Conservation (phyloP, 192 early-diverging fungal genomes). For the Hyaloraphidium curvatum region DNA sequence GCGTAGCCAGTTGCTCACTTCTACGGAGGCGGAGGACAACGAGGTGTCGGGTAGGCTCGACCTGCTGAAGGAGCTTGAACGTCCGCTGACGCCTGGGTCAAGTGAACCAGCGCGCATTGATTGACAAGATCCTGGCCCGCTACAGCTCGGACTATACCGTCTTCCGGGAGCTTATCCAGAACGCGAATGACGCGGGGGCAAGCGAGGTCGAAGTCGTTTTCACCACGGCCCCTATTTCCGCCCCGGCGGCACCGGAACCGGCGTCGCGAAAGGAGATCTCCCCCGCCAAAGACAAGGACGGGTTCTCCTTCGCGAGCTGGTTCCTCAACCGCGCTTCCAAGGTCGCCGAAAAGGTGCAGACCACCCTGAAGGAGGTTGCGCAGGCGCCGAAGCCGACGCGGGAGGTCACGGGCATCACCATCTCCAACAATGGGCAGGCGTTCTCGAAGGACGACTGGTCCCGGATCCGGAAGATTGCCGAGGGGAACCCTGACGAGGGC, state of each 20-base stretch:
- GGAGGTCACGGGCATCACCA: slow-evolving; percentile 6
- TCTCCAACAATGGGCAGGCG: slow-evolving; percentile 47
- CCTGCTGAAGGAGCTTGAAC: no score
- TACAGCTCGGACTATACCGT: slow-evolving; percentile 76
- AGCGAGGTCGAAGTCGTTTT: slow-evolving; percentile 35
- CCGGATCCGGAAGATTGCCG: slow-evolving; percentile 64
- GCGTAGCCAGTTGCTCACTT: no score
- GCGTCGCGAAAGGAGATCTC: not conserved
- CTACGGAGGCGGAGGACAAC: no score
- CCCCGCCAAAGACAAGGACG: not conserved
- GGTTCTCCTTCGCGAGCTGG: slow-evolving; percentile 6
- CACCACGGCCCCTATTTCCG: slow-evolving; percentile 19
- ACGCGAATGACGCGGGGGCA: slow-evolving; percentile 56
- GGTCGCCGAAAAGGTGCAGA: slow-evolving; percentile 8
- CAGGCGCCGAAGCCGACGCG: slow-evolving; percentile 12
- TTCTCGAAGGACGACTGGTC: slow-evolving; percentile 69
- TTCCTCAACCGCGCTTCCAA: slow-evolving; percentile 4
- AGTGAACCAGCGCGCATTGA: slow-evolving; percentile 78
- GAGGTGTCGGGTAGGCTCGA: no score
- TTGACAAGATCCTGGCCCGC: slow-evolving; percentile 71
- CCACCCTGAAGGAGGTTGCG: slow-evolving; percentile 22
- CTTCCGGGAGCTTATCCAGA: slow-evolving; percentile 57
- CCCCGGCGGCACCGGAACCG: slow-evolving; percentile 3
- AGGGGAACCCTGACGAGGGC: slow-evolving; percentile 71
- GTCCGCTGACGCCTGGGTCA: no score